Base-by-base conservation (phyloP, 108 stramenopile species). In the Schizochytrium sp. region DNA sequence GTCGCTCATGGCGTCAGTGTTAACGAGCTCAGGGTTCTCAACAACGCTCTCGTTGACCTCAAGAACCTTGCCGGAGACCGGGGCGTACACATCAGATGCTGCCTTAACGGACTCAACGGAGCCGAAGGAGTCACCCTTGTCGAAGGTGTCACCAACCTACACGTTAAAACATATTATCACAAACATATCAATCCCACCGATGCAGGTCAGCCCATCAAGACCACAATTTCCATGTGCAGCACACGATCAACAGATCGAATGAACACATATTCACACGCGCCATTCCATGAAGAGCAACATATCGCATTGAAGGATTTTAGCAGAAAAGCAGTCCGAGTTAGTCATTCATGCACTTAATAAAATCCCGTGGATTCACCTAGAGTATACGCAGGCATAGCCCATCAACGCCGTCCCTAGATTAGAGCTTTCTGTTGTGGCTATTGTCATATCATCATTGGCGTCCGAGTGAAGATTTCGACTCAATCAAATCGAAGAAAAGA, bases 41-140 rank as follows among this genome's bases (percentile, higher is more conserved):
- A 60, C 59, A 58, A 98, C 92, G 2, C 55, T 73, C 28, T 95
- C 93, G 90, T 98, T 98, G 38, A 95, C 88, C 89, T 96, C 98
- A 12, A 95, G 13, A 10, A 97, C 94, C 41, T 88, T 96, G 61
- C 98, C 97, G 53, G 92, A 88, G 28, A 97, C 94, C 44, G 97
- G 97, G 44, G 96, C 96, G 90, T 94, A 94, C 72, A 99, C 98
- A 87, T 99, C 99, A 10, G 95, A 96, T 12, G 99, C 98, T 13
- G 98, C 98, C 95, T 99, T 99, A 88, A 99, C 99, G n/a, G 98
- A 99, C 92, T 99, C 99, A 49, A 99, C 98, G 56, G 95, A 94
- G 57, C 97, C 98, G 92, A 98, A 97, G 56, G 94, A 90, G 42
- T 91, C 76, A 17, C 89, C 96, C 87, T 95, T 96, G 46, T 95